Evolutionary conservation across 202 grass and related monocot species (phyloP), one percentile per base, ranked within the genome.

Genomic region (Zoysia matrella): DNA sequence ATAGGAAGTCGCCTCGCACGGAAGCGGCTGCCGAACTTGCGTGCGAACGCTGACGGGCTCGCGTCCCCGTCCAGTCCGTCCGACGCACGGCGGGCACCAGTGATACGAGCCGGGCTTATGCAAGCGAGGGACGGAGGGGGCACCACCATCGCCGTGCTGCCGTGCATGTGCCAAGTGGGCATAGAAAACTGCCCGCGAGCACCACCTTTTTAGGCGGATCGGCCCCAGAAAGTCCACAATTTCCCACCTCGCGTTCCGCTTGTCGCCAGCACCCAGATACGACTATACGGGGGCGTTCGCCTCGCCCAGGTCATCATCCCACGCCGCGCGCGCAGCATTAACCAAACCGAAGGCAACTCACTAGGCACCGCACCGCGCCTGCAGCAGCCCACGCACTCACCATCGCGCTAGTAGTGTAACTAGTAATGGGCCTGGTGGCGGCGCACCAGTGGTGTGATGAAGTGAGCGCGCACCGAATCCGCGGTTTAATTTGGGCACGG

Each of bases 121-220:
- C 22, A 30, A 30, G 22, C 22, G 22, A 30, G 22, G 22, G 22
- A 30, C 22, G 22, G 22, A 30, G 22, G 22, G 22, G 22, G 22
- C 22, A 30, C 52, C 72, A 63, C 44, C 56, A 48, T 55, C 73
- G 5, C 55, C 16, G 56, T 11, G 63, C 45, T 9, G 10, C 58
- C 42, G 61, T 18, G 18, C 82, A 70, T 70, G 82, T 53, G 74
- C 73, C 53, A 8, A 6, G 67, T 52, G 36, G 18, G 46, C 60
- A 57, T 69, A 80, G 52, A 80, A 80, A 69, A 47, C 77, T 58
- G 52, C 14, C 36, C n/a, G 42, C 15, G 8, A 3, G 55, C 54
- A 44, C 39, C 79, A 40, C 14, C 85, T 86, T 86, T 86, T 86
- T 71, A 81, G 65, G 79, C 85, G 16, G 85, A 82, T 87, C 79